phyloP scores from a whole-genome alignment of 2,329 filamentous ascomycete species.

The Pseudogymnoascus sp. region DNA sequence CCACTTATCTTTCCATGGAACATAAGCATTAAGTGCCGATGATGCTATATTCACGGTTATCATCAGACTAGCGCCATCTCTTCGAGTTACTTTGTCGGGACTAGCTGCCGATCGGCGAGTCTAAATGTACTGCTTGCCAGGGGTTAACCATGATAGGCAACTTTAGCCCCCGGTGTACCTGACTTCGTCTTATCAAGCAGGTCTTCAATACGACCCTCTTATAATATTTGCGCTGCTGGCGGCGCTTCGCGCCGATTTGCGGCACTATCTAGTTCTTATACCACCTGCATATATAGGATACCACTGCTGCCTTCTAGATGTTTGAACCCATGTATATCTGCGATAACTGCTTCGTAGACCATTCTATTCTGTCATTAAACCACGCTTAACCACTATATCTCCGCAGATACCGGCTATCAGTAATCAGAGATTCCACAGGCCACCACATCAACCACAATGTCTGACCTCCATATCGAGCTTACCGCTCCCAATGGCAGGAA shows the following conservation, averaged over 20 bases:
- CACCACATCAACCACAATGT: slow-evolving; percentile 24
- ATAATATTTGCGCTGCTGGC: not conserved
- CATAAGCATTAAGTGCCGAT: not conserved
- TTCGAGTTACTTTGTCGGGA: not conserved
- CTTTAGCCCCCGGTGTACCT: not conserved
- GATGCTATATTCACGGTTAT: not conserved
- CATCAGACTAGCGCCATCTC: not conserved
- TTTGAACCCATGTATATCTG: too few relatives aligned
- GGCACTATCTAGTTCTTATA: too few relatives aligned
- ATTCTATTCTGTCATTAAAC: too few relatives aligned
- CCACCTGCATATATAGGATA: too few relatives aligned
- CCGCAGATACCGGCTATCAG: not conserved
- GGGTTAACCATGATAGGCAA: not conserved
- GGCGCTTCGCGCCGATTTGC: too few relatives aligned
- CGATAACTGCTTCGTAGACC: too few relatives aligned
- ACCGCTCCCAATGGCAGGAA: slow-evolving; percentile 67
- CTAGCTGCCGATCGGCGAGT: not conserved
- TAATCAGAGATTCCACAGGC: not conserved
- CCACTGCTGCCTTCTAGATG: too few relatives aligned
- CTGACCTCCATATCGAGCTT: slow-evolving; percentile 47
- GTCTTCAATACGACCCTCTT: not conserved
- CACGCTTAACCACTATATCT: too few relatives aligned
- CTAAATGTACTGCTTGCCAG: not conserved
- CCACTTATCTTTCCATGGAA: not conserved
- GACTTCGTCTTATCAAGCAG: not conserved